Base-by-base conservation (phyloP, 208 protist species). In the Trypanosoma rangeli region DNA sequence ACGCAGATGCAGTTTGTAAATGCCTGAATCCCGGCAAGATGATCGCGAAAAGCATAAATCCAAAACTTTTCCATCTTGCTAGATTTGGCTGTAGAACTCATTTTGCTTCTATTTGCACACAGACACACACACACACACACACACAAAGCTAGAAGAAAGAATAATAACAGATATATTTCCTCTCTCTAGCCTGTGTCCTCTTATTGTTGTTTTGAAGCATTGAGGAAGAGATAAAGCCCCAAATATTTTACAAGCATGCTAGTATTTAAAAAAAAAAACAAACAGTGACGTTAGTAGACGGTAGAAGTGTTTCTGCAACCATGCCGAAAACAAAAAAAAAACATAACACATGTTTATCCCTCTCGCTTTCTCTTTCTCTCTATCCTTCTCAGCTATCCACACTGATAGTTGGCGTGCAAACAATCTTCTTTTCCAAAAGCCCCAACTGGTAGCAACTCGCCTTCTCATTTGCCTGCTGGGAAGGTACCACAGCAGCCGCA, bases 11-110 rank as follows among this genome's bases (percentile, higher is more conserved):
- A 93, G 60, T 67, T 80, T 52, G 79, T 83, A 70, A 87, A 95
- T 12, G 90, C 78, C 29, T 83, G 78, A 33, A 97, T 70, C 44
- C 83, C 81, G 12, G 94, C 94, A 26, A 98, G 78, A 35, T 94
- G 87, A 70, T 98, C 92, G 35, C 86, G 79, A 76, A 95, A 97
- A 26, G 94, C 92, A 63, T 87, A 93, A 26, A 98, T 69, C 94
- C 94, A 98, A 46, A 97, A 95, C 62, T 92, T 89, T n/a, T 73
- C 53, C 42, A 69, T 73, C 29, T 66, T 68, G 12, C 13, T 20
- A 26, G 12, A 22, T 4, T 62, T 48, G 29, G 5, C 55, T 26
- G n/a, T 64, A 18, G 18, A 31, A 22, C 53, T 55, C 64, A 65
- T 68, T n/a, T 52, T 35, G 18, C 16, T 78, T 72, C 35, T 71